Percentiles rank a stretch among this genome's conserved stretches.
These are phyloP conservation scores for Cystofilobasidium ferigula DNA, from an alignment of 768 basidiomycete genomes.

Conservation along the genomic window DNA sequence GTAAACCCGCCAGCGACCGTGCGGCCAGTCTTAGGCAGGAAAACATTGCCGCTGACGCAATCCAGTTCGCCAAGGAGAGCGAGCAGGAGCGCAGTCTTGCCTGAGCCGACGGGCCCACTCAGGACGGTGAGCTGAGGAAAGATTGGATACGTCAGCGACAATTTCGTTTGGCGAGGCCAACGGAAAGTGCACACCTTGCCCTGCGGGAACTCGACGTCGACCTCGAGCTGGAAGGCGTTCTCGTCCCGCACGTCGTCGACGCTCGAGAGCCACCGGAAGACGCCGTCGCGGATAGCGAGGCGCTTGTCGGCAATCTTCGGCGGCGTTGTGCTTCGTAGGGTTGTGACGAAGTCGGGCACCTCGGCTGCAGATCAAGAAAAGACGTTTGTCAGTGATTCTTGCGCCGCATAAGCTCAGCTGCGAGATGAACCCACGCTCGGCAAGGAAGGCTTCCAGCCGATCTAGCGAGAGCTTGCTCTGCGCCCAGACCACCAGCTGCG, in stretches of 20 bases:
- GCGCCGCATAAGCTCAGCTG: neutral
- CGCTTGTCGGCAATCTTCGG: neutral
- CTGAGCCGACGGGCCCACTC: conserved; percentile 57
- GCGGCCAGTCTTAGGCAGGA: conserved; percentile 16
- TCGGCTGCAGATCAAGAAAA: conserved; percentile 5
- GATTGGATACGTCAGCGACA: neutral
- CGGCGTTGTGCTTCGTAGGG: neutral
- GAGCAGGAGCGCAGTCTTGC: conserved; percentile 47
- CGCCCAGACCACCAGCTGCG: conserved; percentile 12
- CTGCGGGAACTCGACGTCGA: conserved; percentile 51
- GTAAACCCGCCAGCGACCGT: neutral
- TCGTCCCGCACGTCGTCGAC: neutral
- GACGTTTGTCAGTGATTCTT: neutral
- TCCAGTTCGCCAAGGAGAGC: conserved; percentile 55
- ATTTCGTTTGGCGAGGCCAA: neutral
- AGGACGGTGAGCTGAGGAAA: conserved; percentile 41
- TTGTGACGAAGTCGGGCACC: conserved; percentile 17
- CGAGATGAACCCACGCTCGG: conserved; percentile 5
- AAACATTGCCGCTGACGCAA: conserved; percentile 8
- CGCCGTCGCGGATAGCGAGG: conserved; percentile 6
- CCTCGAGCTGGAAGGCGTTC: conserved; percentile 46
- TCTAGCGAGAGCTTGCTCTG: conserved; percentile 10
- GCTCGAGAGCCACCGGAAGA: conserved; percentile 10
- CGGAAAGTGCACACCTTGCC: conserved; percentile 42
- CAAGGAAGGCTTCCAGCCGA: conserved; percentile 10